These are phyloP conservation scores for Candida cerambycidarum DNA, from an alignment of 805 yeast genomes.

Conservation along the genomic window DNA sequence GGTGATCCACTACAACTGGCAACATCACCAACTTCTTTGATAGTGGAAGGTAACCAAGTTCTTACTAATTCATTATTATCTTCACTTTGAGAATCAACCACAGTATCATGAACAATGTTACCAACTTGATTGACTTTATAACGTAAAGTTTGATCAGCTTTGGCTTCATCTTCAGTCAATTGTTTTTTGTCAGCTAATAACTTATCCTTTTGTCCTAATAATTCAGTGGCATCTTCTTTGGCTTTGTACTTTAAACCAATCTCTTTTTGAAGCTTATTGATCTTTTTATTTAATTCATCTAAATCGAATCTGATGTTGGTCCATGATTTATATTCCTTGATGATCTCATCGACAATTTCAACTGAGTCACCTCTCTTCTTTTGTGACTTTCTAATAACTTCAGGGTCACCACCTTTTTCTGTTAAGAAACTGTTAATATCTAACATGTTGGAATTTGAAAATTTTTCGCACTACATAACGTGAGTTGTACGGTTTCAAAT, in stretches of 20 bases:
- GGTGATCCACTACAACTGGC: conserved; percentile 78
- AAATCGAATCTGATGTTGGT: conserved; percentile 76
- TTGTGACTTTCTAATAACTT: conserved; percentile 82
- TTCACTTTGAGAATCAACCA: conserved; percentile 84
- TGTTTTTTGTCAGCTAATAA: conserved; percentile 68
- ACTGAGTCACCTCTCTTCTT: conserved; percentile 92
- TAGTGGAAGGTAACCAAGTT: conserved; percentile 81
- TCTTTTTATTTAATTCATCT: conserved; percentile 85
- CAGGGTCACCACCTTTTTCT: conserved; percentile 97
- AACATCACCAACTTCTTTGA: conserved; percentile 54
- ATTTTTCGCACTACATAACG: conserved; percentile 2
- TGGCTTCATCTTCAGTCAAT: conserved; percentile 67
- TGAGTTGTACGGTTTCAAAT: too few relatives aligned
- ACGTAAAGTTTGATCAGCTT: conserved; percentile 73
- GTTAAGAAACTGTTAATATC: conserved; percentile 90
- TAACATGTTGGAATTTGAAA: conserved; percentile 54
- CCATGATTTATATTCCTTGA: conserved; percentile 90
- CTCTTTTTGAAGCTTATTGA: conserved; percentile 87
- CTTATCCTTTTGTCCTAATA: conserved; percentile 77
- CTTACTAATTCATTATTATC: conserved; percentile 85
- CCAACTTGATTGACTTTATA: conserved; percentile 87
- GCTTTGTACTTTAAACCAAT: conserved; percentile 91
- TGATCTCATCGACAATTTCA: conserved; percentile 94
- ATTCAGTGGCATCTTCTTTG: conserved; percentile 89
- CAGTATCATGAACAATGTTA: conserved; percentile 90